phyloP scores from a whole-genome alignment of 2,329 filamentous ascomycete genomes.

The Phaeosphaeria sp. region DNA sequence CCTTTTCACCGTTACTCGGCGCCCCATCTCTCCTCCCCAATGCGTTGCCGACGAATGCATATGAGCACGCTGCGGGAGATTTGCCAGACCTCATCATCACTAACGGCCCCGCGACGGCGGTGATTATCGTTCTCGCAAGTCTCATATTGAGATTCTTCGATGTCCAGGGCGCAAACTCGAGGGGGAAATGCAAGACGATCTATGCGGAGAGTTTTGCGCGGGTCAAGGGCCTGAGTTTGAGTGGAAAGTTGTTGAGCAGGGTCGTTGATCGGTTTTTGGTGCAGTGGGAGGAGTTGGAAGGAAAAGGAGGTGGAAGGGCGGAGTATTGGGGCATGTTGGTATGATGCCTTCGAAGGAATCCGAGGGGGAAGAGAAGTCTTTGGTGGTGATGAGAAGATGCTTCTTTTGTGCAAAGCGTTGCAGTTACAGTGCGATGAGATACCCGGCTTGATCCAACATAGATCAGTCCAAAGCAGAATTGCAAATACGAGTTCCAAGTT shows the following conservation, averaged over 20 bases:
- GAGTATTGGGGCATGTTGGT: conserved; percentile 55
- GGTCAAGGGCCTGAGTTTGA: conserved; percentile 81
- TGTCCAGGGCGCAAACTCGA: conserved; percentile 42
- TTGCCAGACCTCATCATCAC: conserved; percentile 81
- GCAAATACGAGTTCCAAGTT: too few species aligned
- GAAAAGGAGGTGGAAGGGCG: conserved; percentile 45
- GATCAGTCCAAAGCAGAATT: background rate
- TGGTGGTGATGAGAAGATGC: background rate
- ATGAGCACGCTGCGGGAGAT: conserved; percentile 30
- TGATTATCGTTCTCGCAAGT: conserved; percentile 71
- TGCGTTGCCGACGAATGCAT: conserved; percentile 11
- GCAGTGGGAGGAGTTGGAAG: conserved; percentile 74
- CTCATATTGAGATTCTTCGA: conserved; percentile 63
- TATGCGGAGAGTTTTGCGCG: conserved; percentile 95
- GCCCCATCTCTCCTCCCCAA: conserved; percentile 24
- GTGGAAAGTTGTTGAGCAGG: conserved; percentile 75
- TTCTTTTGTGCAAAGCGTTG: background rate
- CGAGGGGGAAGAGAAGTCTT: background rate
- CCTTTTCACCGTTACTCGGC: conserved; percentile 62
- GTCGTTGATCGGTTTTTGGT: conserved; percentile 82
- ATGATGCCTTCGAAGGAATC: too few species aligned
- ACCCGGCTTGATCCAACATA: background rate
- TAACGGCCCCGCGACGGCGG: conserved; percentile 88
- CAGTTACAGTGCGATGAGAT: background rate
- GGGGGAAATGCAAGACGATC: conserved; percentile 71